Conservation (phyloP, 768 basidiomycete species). For the Kwoniella newhampshirensis region DNA sequence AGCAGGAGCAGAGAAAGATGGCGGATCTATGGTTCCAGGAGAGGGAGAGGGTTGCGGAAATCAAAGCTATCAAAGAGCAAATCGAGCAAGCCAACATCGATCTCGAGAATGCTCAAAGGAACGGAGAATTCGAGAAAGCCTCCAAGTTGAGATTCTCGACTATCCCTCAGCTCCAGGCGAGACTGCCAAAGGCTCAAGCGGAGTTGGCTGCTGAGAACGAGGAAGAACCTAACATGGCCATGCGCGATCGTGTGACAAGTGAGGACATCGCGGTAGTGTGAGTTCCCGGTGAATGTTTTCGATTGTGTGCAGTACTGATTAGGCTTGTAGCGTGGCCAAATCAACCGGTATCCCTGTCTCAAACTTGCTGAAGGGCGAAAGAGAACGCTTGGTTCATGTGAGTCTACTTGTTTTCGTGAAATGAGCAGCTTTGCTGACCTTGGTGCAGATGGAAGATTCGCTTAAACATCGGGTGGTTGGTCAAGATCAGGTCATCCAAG, state of each 20-base stretch:
- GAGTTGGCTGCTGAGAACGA: conserved; percentile 57
- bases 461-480: conserved; percentile 77
- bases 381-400: conserved; percentile 84
- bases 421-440: not conserved
- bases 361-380: conserved; percentile 81
- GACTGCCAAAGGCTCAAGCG: conserved; percentile 63
- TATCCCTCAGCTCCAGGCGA: conserved; percentile 75
- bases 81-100: conserved; percentile 81
- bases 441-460: conserved; percentile 78
- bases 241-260: conserved; percentile 84
- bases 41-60: conserved; percentile 52
- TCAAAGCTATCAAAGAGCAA: conserved; percentile 54
- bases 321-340: conserved; percentile 62
- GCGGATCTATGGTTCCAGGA: conserved; percentile 66
- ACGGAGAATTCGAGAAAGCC: conserved; percentile 81
- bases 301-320: conserved; percentile 1
- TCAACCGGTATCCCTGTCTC: conserved; percentile 88
- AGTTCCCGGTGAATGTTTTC: conserved; percentile 8
- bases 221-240: conserved; percentile 61
- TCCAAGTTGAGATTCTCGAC: conserved; percentile 78
- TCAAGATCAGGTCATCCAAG: conserved; percentile 80
- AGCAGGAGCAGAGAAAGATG: conserved; percentile 64
- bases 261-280: conserved; percentile 79
- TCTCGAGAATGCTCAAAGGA: conserved; percentile 82
- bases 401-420: conserved; percentile 44